phyloP scores from a whole-genome alignment of 805 yeast species.

The Pichia ethanolica region DNA sequence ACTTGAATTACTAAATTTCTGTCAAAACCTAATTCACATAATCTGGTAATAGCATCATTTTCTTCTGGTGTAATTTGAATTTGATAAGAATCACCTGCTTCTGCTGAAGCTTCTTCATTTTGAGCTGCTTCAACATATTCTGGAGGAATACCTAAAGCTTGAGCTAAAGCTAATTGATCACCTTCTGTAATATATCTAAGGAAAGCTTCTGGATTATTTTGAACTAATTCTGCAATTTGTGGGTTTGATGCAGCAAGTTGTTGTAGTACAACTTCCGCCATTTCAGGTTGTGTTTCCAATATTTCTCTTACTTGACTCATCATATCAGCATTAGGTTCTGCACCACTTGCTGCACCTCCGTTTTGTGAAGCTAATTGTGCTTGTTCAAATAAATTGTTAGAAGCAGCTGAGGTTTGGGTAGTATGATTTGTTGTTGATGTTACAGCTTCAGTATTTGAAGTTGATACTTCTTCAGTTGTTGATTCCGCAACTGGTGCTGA shows the following conservation, averaged over 20 bases:
- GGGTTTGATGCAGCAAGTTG: slow-evolving; percentile 79
- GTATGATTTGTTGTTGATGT: background rate
- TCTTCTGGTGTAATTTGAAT: slow-evolving; percentile 73
- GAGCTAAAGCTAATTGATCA: slow-evolving; percentile 46
- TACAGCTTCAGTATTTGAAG: slow-evolving; percentile 1
- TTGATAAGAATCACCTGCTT: slow-evolving; percentile 26
- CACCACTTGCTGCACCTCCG: slow-evolving; percentile 18
- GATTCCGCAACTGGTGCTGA: slow-evolving; percentile 19
- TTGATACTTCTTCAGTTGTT: slow-evolving; percentile 1
- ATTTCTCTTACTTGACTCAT: slow-evolving; percentile 64
- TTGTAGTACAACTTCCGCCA: slow-evolving; percentile 75
- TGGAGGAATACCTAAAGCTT: slow-evolving; percentile 34
- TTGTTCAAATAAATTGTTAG: slow-evolving; percentile 45
- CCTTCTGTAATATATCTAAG: slow-evolving; percentile 63
- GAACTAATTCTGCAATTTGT: slow-evolving; percentile 71
- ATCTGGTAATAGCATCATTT: slow-evolving; percentile 78
- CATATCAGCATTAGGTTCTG: slow-evolving; percentile 18
- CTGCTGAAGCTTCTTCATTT: slow-evolving; percentile 33
- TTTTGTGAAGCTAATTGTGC: slow-evolving; percentile 32
- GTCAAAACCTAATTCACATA: slow-evolving; percentile 91
- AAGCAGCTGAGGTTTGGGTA: background rate
- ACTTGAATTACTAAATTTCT: slow-evolving; percentile 84
- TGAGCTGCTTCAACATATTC: slow-evolving; percentile 30
- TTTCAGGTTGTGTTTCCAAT: slow-evolving; percentile 79
- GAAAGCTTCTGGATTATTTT: slow-evolving; percentile 84